A percentile compares a stretch with the other conserved stretches of the same genome.
Evolutionary conservation across 768 basidiomycete genomes (phyloP).

Genomic region (Leccinum rimulosum): DNA sequence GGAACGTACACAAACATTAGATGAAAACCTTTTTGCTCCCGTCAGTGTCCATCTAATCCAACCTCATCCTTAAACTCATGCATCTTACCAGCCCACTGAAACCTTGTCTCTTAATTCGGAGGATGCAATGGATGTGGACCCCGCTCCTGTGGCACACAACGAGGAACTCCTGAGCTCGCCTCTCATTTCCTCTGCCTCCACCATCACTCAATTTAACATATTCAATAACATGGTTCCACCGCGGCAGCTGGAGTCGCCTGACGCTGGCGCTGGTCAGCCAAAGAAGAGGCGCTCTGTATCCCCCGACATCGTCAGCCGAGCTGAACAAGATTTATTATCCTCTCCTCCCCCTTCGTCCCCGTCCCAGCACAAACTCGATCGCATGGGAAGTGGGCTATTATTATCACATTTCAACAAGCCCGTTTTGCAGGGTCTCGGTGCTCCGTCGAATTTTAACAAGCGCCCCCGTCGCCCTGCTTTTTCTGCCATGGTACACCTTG

Average conservation of each 20-base stretch:
- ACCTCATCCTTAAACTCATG: slow-evolving; percentile 17
- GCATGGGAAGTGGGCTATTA: slow-evolving; percentile 34
- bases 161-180: slow-evolving; percentile 34
- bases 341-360: slow-evolving; percentile 52
- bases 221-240: slow-evolving; percentile 62
- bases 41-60: slow-evolving; percentile 19
- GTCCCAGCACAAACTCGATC: slow-evolving; percentile 46
- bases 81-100: slow-evolving; percentile 29
- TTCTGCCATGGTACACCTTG: slow-evolving; percentile 58
- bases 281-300: slow-evolving; percentile 62
- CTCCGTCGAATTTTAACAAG: slow-evolving; percentile 53
- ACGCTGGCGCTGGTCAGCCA: slow-evolving; percentile 37
- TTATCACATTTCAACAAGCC: slow-evolving; percentile 46
- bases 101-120: slow-evolving; percentile 46
- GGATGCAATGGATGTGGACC: slow-evolving; percentile 82
- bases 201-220: slow-evolving; percentile 54
- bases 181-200: slow-evolving; percentile 51
- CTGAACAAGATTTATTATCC: slow-evolving; percentile 41
- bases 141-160: slow-evolving; percentile 40
- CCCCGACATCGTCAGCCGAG: slow-evolving; percentile 42
- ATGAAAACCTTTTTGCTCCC: slow-evolving; percentile 28
- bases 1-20: slow-evolving; percentile 20
- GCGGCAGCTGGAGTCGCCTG: slow-evolving; percentile 42
- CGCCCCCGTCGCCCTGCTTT: slow-evolving; percentile 65
- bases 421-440: slow-evolving; percentile 52